These are phyloP conservation scores for Gnomoniopsis smithogilvyi DNA, from an alignment of 2,329 filamentous ascomycete genomes.

Conservation along the genomic window DNA sequence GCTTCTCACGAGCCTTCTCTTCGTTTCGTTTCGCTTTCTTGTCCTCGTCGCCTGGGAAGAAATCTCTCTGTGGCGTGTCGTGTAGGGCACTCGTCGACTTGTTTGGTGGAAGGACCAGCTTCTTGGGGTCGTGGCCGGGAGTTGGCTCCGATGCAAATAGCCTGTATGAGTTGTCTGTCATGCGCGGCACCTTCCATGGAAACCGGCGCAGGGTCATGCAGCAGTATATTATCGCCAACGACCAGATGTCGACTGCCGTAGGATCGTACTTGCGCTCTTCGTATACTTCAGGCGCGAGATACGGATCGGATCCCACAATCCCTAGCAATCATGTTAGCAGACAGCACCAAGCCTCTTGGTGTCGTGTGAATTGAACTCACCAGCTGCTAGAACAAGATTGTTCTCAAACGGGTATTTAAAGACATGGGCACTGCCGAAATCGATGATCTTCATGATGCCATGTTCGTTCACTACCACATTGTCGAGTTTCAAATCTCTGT, in stretches of 20 bases:
- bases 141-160: slow-evolving; percentile 86
- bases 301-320: slow-evolving; percentile 83
- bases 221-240: slow-evolving; percentile 95
- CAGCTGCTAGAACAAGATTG: slow-evolving; percentile 75
- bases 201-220: slow-evolving; percentile 96
- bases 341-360: neutral
- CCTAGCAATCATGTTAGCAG: slow-evolving; percentile 33
- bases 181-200: slow-evolving; percentile 91
- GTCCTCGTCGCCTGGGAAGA: slow-evolving; percentile 32
- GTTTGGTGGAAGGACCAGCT: slow-evolving; percentile 45
- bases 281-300: slow-evolving; percentile 95
- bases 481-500: slow-evolving; percentile 93
- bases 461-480: slow-evolving; percentile 96
- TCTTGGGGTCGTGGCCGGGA: slow-evolving; percentile 62
- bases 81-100: slow-evolving; percentile 42
- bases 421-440: slow-evolving; percentile 96
- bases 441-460: slow-evolving; percentile 99
- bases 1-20: slow-evolving; percentile 25
- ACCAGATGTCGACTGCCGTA: slow-evolving; percentile 94
- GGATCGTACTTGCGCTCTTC: slow-evolving; percentile 92
- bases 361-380: slow-evolving; percentile 46
- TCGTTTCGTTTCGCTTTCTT: slow-evolving; percentile 13
- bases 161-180: slow-evolving; percentile 92
- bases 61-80: slow-evolving; percentile 37
- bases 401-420: slow-evolving; percentile 97